Conservation (phyloP, 2,329 filamentous ascomycete species). For the Colletotrichum spinosum region DNA sequence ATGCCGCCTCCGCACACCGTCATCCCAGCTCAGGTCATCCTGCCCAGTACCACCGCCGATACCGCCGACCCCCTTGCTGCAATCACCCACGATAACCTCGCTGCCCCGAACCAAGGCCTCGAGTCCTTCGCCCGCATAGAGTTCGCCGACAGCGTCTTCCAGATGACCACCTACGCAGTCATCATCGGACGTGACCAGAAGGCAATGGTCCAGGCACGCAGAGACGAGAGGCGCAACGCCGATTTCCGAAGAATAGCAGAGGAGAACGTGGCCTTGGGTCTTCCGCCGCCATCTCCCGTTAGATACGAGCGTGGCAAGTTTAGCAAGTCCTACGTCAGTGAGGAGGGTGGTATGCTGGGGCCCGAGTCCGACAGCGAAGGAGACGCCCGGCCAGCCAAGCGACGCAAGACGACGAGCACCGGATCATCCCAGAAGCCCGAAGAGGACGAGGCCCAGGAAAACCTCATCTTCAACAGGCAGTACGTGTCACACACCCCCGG, state of each 20-base stretch:
- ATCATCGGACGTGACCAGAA: constrained; percentile 78
- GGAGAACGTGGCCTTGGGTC: constrained; percentile 59
- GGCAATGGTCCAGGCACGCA: constrained; percentile 66
- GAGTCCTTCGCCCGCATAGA: constrained; percentile 72
- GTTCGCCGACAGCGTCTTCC: constrained; percentile 81
- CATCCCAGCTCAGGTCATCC: constrained; percentile 58
- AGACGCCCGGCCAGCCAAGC: constrained; percentile 57
- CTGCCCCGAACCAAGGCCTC: constrained; percentile 54
- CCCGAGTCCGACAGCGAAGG: constrained; percentile 70
- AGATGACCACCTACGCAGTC: constrained; percentile 81
- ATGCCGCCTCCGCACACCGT: constrained; percentile 58
- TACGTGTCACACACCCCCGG: constrained; percentile 71
- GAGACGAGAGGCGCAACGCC: constrained; percentile 61
- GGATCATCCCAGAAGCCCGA: constrained; percentile 53
- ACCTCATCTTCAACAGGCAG: constrained; percentile 67
- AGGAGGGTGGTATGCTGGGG: constrained; percentile 76
- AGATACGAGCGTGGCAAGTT: constrained; percentile 65
- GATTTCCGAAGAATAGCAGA: constrained; percentile 57
- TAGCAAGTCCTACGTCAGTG: constrained; percentile 75
- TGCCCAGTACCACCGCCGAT: constrained; percentile 51
- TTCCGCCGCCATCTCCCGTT: constrained; percentile 64
- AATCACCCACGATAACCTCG: constrained; percentile 46
- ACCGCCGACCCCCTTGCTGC: constrained; percentile 42
- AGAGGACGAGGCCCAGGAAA: constrained; percentile 57
- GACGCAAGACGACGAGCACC: constrained; percentile 58